A percentile compares a stretch with the other conserved stretches of the same genome.
Evolutionary conservation across 2,329 filamentous ascomycete species (phyloP).

Genomic region (Pseudogymnoascus sp.): DNA sequence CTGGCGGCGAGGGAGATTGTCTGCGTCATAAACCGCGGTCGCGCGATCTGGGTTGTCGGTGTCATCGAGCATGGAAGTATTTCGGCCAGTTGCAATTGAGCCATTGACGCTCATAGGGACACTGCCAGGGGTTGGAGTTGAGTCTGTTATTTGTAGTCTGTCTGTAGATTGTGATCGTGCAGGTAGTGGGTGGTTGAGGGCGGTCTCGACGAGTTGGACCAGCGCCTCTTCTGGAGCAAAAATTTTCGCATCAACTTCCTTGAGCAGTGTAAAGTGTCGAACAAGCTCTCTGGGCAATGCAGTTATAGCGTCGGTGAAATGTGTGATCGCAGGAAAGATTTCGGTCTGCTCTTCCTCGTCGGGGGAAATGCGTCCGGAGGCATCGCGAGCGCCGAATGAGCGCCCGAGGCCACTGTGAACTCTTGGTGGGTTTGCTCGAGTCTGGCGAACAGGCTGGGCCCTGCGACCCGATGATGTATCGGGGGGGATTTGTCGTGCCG

Average conservation of each 20-base stretch:
- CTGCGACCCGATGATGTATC: slow-evolving; percentile 45
- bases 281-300: slow-evolving; percentile 92
- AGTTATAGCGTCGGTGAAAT: slow-evolving; percentile 86
- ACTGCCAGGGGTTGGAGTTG: slow-evolving; percentile 26
- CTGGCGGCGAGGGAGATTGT: slow-evolving; percentile 61
- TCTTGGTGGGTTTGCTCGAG: slow-evolving; percentile 58
- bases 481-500: slow-evolving; percentile 26
- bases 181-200: slow-evolving; percentile 47
- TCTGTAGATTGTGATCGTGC: slow-evolving; percentile 37
- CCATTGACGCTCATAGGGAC: slow-evolving; percentile 28
- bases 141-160: slow-evolving; percentile 23
- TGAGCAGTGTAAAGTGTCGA: slow-evolving; percentile 88
- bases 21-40: slow-evolving; percentile 45
- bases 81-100: slow-evolving; percentile 27
- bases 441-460: slow-evolving; percentile 59
- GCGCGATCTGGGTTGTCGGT: slow-evolving; percentile 40
- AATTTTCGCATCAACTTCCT: slow-evolving; percentile 96
- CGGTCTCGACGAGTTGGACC: slow-evolving; percentile 64
- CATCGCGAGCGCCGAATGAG: slow-evolving; percentile 38
- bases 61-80: slow-evolving; percentile 25
- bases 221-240: slow-evolving; percentile 81
- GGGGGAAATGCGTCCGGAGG: slow-evolving; percentile 39
- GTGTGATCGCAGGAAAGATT: slow-evolving; percentile 60
- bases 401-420: slow-evolving; percentile 44
- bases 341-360: slow-evolving; percentile 52